Evolutionary conservation across 2,329 filamentous ascomycete genomes (phyloP).

Genomic region (Colletotrichum magnum): DNA sequence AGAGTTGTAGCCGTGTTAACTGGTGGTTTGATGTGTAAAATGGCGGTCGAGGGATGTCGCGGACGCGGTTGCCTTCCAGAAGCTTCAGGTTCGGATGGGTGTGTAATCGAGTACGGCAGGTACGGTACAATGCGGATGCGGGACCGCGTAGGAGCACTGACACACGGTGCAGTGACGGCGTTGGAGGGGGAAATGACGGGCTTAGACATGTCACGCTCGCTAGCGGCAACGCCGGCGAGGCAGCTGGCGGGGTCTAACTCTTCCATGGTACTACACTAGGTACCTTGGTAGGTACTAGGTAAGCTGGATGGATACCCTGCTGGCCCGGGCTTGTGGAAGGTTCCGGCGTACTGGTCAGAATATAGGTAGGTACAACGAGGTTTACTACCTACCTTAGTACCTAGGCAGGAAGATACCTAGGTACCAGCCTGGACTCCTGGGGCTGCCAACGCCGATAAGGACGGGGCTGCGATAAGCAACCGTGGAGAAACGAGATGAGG

Average conservation of each 20-base stretch:
- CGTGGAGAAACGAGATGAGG: slow-evolving; percentile 12
- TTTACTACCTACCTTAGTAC: no score
- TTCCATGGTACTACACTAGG: background rate
- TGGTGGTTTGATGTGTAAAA: background rate
- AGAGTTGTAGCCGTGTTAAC: background rate
- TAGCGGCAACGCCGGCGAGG: background rate
- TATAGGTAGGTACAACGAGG: no score
- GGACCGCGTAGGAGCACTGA: slow-evolving; percentile 8
- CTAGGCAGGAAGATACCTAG: background rate
- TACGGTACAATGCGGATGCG: background rate
- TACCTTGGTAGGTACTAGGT: background rate
- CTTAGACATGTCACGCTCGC: slow-evolving; percentile 3
- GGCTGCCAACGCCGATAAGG: slow-evolving; percentile 14
- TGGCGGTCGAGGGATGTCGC: slow-evolving; percentile 11
- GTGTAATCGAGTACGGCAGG: slow-evolving; percentile 31
- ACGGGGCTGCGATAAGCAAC: slow-evolving; percentile 24
- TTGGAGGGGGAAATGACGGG: slow-evolving; percentile 33
- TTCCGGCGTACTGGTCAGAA: slow-evolving; percentile 26
- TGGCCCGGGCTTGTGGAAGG: slow-evolving; percentile 34
- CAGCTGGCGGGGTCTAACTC: slow-evolving; percentile 21
- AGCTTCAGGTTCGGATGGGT: slow-evolving; percentile 40
- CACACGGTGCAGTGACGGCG: slow-evolving; percentile 1
- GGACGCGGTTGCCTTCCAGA: slow-evolving; percentile 36
- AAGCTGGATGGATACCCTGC: background rate
- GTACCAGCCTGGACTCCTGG: background rate